phyloP scores from a whole-genome alignment of 768 basidiomycete genomes.

The Auriculariales sp. region DNA sequence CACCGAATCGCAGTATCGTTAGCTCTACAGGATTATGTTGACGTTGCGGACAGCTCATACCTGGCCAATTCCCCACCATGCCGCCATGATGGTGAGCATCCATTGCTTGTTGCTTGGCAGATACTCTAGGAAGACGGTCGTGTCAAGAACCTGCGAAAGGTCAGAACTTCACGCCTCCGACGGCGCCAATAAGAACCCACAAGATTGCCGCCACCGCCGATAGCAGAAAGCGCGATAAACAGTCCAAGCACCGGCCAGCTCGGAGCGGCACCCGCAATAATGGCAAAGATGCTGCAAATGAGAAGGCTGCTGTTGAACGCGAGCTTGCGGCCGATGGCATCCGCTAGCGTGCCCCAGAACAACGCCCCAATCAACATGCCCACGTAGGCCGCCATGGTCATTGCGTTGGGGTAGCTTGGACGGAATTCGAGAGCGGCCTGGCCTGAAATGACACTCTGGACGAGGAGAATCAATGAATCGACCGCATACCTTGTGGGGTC shows the following conservation, averaged over 20 bases:
- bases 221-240: constrained; percentile 32
- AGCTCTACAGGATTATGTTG: neutral
- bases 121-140: constrained; percentile 22
- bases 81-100: constrained; percentile 38
- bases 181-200: too few relatives aligned
- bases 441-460: neutral
- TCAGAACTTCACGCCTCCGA: too few relatives aligned
- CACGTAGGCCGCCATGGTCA: constrained; percentile 36
- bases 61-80: constrained; percentile 48
- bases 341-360: constrained; percentile 33
- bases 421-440: neutral
- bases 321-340: constrained; percentile 35
- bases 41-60: constrained; percentile 32
- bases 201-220: constrained; percentile 45
- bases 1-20: neutral
- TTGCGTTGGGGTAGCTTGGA: neutral
- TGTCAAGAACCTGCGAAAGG: too few relatives aligned
- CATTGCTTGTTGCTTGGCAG: constrained; percentile 42
- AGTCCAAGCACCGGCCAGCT: constrained; percentile 10
- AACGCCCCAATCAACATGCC: constrained; percentile 38
- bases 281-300: constrained; percentile 36
- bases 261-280: constrained; percentile 31
- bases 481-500: neutral
- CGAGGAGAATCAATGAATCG: neutral
- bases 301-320: constrained; percentile 42